phyloP scores from a whole-genome alignment of 208 protist genomes.

The Leishmania amazonensis region DNA sequence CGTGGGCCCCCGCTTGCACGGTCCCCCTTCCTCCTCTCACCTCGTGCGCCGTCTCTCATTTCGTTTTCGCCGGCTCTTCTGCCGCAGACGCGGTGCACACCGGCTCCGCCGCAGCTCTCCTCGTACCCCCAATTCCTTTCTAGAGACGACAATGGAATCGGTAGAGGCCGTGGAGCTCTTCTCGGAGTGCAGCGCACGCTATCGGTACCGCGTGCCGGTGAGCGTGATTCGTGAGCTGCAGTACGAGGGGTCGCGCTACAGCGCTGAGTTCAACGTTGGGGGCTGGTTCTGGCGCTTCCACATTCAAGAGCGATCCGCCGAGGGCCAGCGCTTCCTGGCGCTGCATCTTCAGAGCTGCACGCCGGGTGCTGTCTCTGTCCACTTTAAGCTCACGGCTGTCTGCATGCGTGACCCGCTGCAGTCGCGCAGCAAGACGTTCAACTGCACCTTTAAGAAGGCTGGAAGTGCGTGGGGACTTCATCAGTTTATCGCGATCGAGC shows the following conservation, averaged over 20 bases:
- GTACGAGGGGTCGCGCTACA: conserved; percentile 73
- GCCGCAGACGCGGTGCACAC: not conserved
- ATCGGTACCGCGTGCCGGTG: conserved; percentile 82
- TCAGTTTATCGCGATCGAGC: conserved; percentile 73
- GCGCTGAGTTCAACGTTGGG: conserved; percentile 78
- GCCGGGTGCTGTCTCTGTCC: conserved; percentile 36
- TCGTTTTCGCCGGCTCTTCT: not conserved
- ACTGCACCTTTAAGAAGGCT: conserved; percentile 83
- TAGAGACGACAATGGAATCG: conserved; percentile 40
- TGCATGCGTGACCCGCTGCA: conserved; percentile 64
- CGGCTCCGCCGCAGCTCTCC: not conserved
- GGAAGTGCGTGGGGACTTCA: conserved; percentile 89
- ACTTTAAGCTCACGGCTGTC: conserved; percentile 80
- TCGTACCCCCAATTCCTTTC: not conserved
- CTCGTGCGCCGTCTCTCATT: not conserved
- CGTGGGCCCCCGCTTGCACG: not conserved
- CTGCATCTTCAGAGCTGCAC: conserved; percentile 87
- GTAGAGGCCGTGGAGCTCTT: conserved; percentile 73
- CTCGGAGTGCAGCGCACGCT: conserved; percentile 63
- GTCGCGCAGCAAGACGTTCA: conserved; percentile 80
- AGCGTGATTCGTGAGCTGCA: conserved; percentile 64
- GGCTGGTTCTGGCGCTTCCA: conserved; percentile 84
- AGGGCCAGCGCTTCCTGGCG: conserved; percentile 68
- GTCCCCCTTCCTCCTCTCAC: not conserved
- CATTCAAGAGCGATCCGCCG: conserved; percentile 62